These are phyloP conservation scores for Amniculicola lignicola DNA, from an alignment of 495 filamentous ascomycete species.

Conservation along the genomic window DNA sequence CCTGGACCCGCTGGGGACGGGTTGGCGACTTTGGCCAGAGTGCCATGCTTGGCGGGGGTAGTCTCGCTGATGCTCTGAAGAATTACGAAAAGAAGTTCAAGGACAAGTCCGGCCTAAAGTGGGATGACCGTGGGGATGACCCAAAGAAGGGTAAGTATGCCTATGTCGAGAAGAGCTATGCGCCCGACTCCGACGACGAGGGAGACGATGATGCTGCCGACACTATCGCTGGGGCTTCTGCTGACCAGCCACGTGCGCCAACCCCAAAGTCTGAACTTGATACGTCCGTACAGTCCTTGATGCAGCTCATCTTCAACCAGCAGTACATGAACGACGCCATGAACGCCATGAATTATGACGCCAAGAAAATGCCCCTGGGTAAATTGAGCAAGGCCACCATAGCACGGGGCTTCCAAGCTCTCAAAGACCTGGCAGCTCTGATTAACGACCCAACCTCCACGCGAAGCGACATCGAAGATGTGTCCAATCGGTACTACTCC, in stretches of 20 bases:
- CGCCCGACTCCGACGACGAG: slow-evolving; percentile 62
- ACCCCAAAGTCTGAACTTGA: slow-evolving; percentile 52
- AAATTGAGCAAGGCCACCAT: slow-evolving; percentile 78
- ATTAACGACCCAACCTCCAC: slow-evolving; percentile 52
- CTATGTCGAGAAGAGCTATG: slow-evolving; percentile 69
- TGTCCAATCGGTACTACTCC: slow-evolving; percentile 76
- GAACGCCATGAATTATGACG: slow-evolving; percentile 69
- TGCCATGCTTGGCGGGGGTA: slow-evolving; percentile 45
- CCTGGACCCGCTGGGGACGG: slow-evolving; percentile 75
- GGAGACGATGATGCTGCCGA: slow-evolving; percentile 46
- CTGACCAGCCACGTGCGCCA: slow-evolving; percentile 11
- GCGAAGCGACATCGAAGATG: slow-evolving; percentile 48
- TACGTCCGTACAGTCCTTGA: slow-evolving; percentile 59
- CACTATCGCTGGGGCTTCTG: slow-evolving; percentile 32
- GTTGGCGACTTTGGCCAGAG: slow-evolving; percentile 70
- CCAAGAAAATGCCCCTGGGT: slow-evolving; percentile 73
- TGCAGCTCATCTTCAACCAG: slow-evolving; percentile 80
- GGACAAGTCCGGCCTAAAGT: slow-evolving; percentile 67
- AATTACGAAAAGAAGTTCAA: slow-evolving; percentile 74
- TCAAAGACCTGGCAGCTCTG: slow-evolving; percentile 66
- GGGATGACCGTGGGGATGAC: slow-evolving; percentile 58
- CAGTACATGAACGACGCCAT: slow-evolving; percentile 63
- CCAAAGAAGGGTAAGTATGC: slow-evolving; percentile 69
- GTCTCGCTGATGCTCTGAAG: slow-evolving; percentile 47
- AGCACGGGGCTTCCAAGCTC: slow-evolving; percentile 61